Evolutionary conservation across 2,329 filamentous ascomycete species (phyloP), one percentile per base, ranked within the genome.

Genomic region (Madurella fahalii): DNA sequence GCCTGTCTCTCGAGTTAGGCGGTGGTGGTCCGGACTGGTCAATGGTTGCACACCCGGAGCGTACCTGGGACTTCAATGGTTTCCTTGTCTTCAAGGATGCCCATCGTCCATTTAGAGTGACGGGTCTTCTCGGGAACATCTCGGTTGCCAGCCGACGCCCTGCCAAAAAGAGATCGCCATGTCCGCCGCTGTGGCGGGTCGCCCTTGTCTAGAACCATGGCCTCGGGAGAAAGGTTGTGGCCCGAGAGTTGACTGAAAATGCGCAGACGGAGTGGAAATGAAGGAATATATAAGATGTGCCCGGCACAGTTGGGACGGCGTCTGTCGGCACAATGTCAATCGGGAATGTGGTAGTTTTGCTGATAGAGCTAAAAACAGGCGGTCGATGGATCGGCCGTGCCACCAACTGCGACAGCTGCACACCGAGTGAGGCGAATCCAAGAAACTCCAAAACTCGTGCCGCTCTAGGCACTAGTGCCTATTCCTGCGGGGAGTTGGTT

Each of bases 51-150:
- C 9, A 5, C 34, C 11, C 30, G 4, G 34, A 16, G 15, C 80
- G 59, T 74, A 91, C 89, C 90, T 61, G 92, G 92, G 12, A 96
- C 91, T 72, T 95, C 89, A 59, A 94, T 87, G 0, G 91, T 96
- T 54, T 86, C 70, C 46, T 75, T 82, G 64, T 94, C 90, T 65
- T 90, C 92, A 59, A 96, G 70, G 25, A 96, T 89, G n/a, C 92
- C 91, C 74, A 95, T 75, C 47, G 74, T 80, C 82, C 81, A 84
- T 70, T 67, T 78, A 9, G 54, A 50, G 17, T 32, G 49, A 3
- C 52, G 18, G 16, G 42, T 31, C 32, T 54, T 57, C 31, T 58
- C 53, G 13, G 12, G n/a, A 30, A 16, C 39, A 34, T 41, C 46
- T 16, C 50, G 25, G 34, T 44, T 52, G 2, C 42, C 49, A 13